Evolutionary conservation across 306 rosid genomes (phyloP).

Genomic region (Fagus sylvatica): DNA sequence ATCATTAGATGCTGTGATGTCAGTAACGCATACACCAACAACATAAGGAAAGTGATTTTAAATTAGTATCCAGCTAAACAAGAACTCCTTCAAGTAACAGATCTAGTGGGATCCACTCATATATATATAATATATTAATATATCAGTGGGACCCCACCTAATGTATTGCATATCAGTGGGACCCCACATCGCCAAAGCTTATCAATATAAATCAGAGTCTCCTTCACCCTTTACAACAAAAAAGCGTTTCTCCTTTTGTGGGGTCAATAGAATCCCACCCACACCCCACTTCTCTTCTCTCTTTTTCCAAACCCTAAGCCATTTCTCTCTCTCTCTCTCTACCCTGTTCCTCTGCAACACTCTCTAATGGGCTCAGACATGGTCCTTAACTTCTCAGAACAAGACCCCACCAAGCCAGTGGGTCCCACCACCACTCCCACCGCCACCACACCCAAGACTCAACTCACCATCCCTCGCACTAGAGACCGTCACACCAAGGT

Average conservation of each 20-base stretch:
- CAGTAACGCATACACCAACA: too few species aligned
- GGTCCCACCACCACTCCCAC: constrained; percentile 17
- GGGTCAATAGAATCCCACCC: constrained; percentile 53
- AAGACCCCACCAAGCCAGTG: constrained; percentile 21
- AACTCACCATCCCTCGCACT: constrained; percentile 33
- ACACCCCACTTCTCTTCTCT: constrained; percentile 1
- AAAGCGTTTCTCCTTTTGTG: constrained; percentile 23
- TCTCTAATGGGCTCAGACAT: constrained; percentile 48
- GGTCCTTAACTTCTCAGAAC: constrained; percentile 39
- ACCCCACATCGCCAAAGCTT: background rate
- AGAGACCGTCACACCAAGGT: constrained; percentile 95
- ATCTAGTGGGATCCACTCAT: too few species aligned
- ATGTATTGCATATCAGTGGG: background rate
- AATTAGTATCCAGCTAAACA: too few species aligned
- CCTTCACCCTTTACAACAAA: background rate
- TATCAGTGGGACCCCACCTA: too few species aligned
- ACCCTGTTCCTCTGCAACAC: constrained; percentile 5
- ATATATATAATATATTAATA: too few species aligned
- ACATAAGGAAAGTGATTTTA: too few species aligned
- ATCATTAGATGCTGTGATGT: too few species aligned
- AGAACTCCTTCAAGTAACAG: too few species aligned
- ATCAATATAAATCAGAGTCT: too few species aligned
- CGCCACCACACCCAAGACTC: constrained; percentile 13
- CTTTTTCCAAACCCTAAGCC: constrained; percentile 50
- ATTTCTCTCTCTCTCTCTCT: background rate